Conservation (phyloP, 169 alveolate species). For the Plasmodium malariae region DNA sequence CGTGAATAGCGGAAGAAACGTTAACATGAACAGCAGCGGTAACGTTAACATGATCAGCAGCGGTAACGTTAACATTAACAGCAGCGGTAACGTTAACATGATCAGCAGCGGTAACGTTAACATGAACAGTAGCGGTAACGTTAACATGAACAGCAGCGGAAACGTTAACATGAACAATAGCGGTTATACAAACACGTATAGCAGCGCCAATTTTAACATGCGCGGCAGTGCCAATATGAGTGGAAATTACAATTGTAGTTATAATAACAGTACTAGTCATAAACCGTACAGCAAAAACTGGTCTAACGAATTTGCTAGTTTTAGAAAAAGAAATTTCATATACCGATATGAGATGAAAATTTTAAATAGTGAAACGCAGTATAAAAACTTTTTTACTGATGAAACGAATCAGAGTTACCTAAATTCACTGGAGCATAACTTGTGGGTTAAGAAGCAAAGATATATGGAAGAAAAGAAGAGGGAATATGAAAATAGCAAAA, state of each 20-base stretch:
- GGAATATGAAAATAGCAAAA: conserved; percentile 3
- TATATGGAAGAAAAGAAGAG: neutral
- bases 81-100: neutral
- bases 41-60: no score
- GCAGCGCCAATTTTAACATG: neutral
- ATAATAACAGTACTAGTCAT: neutral
- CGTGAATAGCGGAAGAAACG: no score
- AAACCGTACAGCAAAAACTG: neutral
- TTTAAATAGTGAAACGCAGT: conserved; percentile 43
- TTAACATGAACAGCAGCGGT: no score
- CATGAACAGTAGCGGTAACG: neutral
- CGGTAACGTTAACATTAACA: no score
- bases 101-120: neutral
- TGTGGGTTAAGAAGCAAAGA: conserved; percentile 37
- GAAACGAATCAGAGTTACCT: conserved; percentile 22
- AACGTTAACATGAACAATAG: no score
- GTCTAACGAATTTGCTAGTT: neutral
- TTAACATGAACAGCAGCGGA: no score
- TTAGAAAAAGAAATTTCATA: neutral
- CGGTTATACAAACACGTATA: no score
- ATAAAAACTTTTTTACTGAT: conserved; percentile 24
- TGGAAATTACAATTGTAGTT: neutral
- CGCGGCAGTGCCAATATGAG: neutral
- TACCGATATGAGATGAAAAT: conserved; percentile 39
- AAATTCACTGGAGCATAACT: conserved; percentile 49